phyloP scores from a whole-genome alignment of 371 early-diverging fungal genomes.

The Mortierella sp. region DNA sequence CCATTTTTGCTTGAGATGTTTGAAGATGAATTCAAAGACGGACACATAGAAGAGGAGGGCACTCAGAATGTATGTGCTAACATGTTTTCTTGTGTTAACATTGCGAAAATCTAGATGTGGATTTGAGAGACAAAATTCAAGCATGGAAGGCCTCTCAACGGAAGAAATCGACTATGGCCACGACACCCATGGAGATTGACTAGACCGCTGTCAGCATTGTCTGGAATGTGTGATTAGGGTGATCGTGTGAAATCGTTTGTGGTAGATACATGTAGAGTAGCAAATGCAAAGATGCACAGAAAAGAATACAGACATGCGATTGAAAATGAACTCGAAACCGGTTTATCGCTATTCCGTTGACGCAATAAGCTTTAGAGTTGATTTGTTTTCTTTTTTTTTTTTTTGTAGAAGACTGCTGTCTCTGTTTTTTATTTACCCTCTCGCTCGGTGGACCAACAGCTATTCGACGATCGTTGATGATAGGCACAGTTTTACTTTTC shows the following conservation, averaged over 20 bases:
- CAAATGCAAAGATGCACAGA: no score
- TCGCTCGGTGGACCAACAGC: no score
- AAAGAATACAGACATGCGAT: no score
- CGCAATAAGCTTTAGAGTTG: no score
- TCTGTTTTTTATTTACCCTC: no score
- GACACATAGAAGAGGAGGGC: background rate
- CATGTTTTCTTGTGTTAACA: background rate
- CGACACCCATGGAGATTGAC: conserved; percentile 26
- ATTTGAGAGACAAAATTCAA: conserved; percentile 47
- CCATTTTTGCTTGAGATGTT: background rate
- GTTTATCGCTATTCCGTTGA: no score
- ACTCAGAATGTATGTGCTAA: background rate
- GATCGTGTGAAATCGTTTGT: background rate
- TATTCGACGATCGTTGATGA: no score
- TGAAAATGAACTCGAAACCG: no score
- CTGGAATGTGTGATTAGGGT: background rate
- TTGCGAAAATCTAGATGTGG: conserved; percentile 21
- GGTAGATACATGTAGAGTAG: no score
- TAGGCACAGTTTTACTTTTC: no score
- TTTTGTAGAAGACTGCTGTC: background rate
- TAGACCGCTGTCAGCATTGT: background rate
- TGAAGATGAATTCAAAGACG: no score
- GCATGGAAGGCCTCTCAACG: conserved; percentile 46
- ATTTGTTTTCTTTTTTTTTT: background rate
- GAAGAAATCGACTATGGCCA: conserved; percentile 10